Evolutionary conservation across 129 eudicot species (phyloP).

Genomic region (Solidago caesia): DNA sequence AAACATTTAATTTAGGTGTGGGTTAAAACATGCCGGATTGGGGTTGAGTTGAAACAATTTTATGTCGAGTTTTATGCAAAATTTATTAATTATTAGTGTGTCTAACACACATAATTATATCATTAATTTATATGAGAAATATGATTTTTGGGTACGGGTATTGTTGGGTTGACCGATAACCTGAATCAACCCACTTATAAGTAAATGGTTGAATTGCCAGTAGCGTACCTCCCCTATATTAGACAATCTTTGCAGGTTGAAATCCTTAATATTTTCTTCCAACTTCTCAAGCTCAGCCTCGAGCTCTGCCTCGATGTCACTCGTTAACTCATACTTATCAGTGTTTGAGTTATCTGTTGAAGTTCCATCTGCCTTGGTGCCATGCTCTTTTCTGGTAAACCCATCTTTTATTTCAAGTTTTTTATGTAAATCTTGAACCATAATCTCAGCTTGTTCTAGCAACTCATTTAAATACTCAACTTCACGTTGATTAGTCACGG

Average conservation of each 20-base stretch:
- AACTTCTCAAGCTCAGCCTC: constrained; percentile 81
- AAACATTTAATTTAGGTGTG: not conserved
- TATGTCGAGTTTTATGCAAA: not conserved
- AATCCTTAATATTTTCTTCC: constrained; percentile 50
- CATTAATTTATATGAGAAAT: too few species aligned
- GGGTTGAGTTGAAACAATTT: not conserved
- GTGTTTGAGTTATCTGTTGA: constrained; percentile 23
- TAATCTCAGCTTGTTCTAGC: constrained; percentile 57
- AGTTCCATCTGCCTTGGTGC: constrained; percentile 25
- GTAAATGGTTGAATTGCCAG: not conserved
- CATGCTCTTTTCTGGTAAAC: constrained; percentile 48
- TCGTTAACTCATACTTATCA: constrained; percentile 40
- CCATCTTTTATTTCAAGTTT: constrained; percentile 67
- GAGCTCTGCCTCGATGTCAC: constrained; percentile 79
- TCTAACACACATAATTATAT: not conserved
- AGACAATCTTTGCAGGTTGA: constrained; percentile 36
- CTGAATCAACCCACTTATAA: not conserved
- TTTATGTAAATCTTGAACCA: constrained; percentile 67
- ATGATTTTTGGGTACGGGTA: too few species aligned
- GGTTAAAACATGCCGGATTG: not conserved
- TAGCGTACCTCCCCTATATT: constrained; percentile 47
- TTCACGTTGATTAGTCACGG: constrained; percentile 40
- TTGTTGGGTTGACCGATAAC: not conserved
- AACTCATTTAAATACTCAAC: constrained; percentile 47
- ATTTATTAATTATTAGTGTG: not conserved